Evolutionary conservation across 2,329 filamentous ascomycete genomes (phyloP), one percentile per base, ranked within the genome.

Genomic region (Ramichloridium luteum): DNA sequence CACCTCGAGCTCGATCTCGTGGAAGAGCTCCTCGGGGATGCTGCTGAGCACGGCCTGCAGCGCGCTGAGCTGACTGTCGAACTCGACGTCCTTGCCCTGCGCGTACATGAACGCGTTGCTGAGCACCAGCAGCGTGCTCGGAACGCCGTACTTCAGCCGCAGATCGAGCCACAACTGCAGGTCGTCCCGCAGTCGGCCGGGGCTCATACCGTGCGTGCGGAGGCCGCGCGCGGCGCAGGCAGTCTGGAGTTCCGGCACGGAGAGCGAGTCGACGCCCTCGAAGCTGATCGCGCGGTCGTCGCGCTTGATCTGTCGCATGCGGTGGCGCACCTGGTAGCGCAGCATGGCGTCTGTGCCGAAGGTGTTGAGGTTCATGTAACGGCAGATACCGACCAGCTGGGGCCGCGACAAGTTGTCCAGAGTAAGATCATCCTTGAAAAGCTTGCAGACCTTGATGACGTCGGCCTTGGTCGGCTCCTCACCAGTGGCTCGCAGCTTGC

Each of bases 251-350:
- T 98, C 90, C 2, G 78, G 71, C 1, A 96, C 85, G n/a, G 85
- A 92, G 31, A 98, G 72, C 32, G 80, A 86, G 38, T 93, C 85
- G 16, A 98, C 79, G 18, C 90, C 86, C 60, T 98, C 90, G 53
- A 79, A 93, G 56, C 76, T 80, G 54, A 98, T 98, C 41, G 86
- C 85, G 45, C 77, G 78, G 62, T 98, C 90, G 53, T 98, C 90
- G 41, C 88, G 79, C 75, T 98, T 98, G 68, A 96, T 96, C 62
- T 98, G 90, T 49, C 88, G 77, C 90, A 98, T 98, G 41, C 88
- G 82, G 62, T 96, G 86, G 36, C 90, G 83, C 50, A 98, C 76
- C 56, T 93, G 85, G 63, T 98, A 98, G 34, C 90, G 82, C 31
- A 98, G 77, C 80, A 98, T 93, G 58, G 85, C 83, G 60, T 98